Evolutionary conservation across 495 filamentous ascomycete genomes (phyloP).

Genomic region (Bathelium albidoporum): DNA sequence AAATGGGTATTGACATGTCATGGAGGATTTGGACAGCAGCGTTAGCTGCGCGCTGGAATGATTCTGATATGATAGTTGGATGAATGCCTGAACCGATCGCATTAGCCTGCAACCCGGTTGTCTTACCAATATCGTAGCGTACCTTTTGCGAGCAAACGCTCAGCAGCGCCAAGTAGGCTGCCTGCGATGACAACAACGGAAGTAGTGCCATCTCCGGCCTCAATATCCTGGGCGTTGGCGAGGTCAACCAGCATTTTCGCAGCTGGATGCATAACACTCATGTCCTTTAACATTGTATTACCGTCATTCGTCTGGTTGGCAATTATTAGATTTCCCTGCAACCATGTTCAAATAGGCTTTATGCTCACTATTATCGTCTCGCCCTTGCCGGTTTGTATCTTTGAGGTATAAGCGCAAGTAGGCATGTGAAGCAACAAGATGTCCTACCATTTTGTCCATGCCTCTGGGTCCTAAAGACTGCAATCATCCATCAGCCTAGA

Average conservation of each 20-base stretch:
- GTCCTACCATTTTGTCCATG: constrained; percentile 89
- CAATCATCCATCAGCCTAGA: constrained; percentile 12
- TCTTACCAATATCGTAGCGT: not conserved
- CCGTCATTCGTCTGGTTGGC: constrained; percentile 84
- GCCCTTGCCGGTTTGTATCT: constrained; percentile 90
- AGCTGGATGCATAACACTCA: constrained; percentile 97
- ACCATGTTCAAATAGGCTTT: constrained; percentile 8
- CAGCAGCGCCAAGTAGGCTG: constrained; percentile 85
- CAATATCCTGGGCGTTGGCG: constrained; percentile 93
- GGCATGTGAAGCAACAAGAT: too few relatives aligned
- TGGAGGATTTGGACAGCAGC: constrained; percentile 82
- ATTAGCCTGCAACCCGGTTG: not conserved
- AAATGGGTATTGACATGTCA: constrained; percentile 90
- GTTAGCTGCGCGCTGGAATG: constrained; percentile 88
- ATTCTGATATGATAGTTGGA: constrained; percentile 93
- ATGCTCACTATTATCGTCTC: constrained; percentile 75
- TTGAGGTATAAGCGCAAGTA: not conserved
- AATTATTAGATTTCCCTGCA: constrained; percentile 26
- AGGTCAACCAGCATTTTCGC: constrained; percentile 98
- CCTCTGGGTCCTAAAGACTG: constrained; percentile 62
- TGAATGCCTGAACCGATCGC: constrained; percentile 51
- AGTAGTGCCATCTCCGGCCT: constrained; percentile 96
- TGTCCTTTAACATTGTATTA: constrained; percentile 96
- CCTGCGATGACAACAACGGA: constrained; percentile 97
- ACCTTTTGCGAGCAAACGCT: constrained; percentile 78